Evolutionary conservation across 306 rosid genomes (phyloP).

Genomic region (Rosa lucieae): DNA sequence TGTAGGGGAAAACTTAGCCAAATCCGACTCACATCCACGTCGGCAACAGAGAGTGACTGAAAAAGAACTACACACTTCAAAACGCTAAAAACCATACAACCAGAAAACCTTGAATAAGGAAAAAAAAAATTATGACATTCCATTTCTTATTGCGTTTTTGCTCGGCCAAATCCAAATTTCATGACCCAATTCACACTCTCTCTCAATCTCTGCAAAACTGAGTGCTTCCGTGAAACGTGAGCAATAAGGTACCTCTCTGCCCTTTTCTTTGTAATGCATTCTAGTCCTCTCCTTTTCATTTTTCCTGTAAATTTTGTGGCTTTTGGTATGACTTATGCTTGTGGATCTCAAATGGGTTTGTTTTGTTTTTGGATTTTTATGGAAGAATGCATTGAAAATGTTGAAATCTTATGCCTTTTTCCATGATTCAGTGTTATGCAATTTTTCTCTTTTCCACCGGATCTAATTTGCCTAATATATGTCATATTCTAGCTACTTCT

Average conservation of each 20-base stretch:
- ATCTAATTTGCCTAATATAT: not conserved
- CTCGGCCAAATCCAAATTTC: not conserved
- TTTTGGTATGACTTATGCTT: not conserved
- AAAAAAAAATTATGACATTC: not conserved
- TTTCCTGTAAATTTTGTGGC: not conserved
- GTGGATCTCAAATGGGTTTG: constrained; percentile 26
- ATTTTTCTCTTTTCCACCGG: not conserved
- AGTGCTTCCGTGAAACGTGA: constrained; percentile 3
- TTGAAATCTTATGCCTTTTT: constrained; percentile 1
- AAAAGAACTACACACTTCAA: not conserved
- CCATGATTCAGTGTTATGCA: not conserved
- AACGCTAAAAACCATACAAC: constrained; percentile 3
- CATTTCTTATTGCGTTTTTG: not conserved
- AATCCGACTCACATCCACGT: constrained; percentile 20
- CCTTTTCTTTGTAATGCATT: not conserved
- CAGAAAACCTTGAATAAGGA: not conserved
- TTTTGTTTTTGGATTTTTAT: constrained; percentile 6
- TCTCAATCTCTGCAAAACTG: not conserved
- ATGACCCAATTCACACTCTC: not conserved
- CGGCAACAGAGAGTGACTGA: constrained; percentile 4
- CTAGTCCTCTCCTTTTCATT: not conserved
- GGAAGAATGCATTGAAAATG: constrained; percentile 16
- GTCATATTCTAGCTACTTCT: too few species aligned
- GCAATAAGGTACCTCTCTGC: constrained; percentile 5
- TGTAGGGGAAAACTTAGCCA: not conserved